phyloP scores from a whole-genome alignment of 1,139 yeast species.

The Hanseniaspora sp. region DNA sequence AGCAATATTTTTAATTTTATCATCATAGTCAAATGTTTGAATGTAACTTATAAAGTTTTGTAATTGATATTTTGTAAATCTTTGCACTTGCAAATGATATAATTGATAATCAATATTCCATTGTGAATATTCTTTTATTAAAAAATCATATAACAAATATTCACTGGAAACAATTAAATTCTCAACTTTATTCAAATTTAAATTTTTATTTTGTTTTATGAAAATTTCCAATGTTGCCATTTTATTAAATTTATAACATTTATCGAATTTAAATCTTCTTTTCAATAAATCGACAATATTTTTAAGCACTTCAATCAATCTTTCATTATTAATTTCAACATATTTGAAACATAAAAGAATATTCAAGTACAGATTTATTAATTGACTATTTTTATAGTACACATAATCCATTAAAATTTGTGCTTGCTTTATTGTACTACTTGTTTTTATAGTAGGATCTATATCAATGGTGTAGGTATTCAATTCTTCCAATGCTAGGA shows the following conservation, averaged over 20 bases:
- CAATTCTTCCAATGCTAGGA: neutral
- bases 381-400: constrained; percentile 7
- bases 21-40: neutral
- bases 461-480: neutral
- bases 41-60: neutral
- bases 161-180: constrained; percentile 10
- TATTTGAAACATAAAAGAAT: constrained; percentile 4
- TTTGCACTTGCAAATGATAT: neutral
- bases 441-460: neutral
- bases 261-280: constrained; percentile 12
- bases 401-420: constrained; percentile 10
- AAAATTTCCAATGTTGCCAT: neutral
- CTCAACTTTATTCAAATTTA: neutral
- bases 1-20: constrained; percentile 8
- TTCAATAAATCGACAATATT: neutral
- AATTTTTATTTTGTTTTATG: neutral
- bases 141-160: constrained; percentile 1
- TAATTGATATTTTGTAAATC: neutral
- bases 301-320: neutral
- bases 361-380: constrained; percentile 1
- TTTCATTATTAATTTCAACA: neutral
- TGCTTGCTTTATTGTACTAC: neutral
- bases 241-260: constrained; percentile 9
- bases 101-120: constrained; percentile 12
- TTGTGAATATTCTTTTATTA: neutral